Evolutionary conservation across 768 basidiomycete genomes (phyloP).

Genomic region (Pisolithus albus): DNA sequence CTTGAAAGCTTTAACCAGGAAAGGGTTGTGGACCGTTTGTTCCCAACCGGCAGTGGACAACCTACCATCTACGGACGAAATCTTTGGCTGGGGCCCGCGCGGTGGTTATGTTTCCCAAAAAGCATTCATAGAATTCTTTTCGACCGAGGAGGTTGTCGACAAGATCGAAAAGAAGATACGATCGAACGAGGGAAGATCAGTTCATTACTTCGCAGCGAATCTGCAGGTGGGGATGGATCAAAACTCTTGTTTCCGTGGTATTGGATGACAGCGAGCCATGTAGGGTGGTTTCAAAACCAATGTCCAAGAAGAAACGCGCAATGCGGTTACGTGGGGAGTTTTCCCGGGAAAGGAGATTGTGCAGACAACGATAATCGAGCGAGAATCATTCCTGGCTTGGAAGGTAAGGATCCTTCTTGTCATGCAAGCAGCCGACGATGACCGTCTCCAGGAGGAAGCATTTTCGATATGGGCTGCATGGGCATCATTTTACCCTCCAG

Average conservation of each 20-base stretch:
- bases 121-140: conserved; percentile 96
- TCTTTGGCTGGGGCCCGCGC: conserved; percentile 90
- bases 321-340: conserved; percentile 98
- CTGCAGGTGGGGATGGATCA: conserved; percentile 43
- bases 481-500: conserved; percentile 80
- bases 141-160: conserved; percentile 49
- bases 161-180: conserved; percentile 52
- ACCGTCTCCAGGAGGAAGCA: conserved; percentile 71
- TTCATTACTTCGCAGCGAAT: conserved; percentile 86
- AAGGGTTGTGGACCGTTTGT: conserved; percentile 93
- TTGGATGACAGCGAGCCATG: background rate
- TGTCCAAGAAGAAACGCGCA: conserved; percentile 68
- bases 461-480: conserved; percentile 96
- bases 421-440: conserved; percentile 1
- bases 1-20: conserved; percentile 66
- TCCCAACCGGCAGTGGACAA: conserved; percentile 94
- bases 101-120: conserved; percentile 97
- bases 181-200: conserved; percentile 51
- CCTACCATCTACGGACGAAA: conserved; percentile 59
- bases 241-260: background rate
- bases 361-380: conserved; percentile 95
- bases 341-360: conserved; percentile 95
- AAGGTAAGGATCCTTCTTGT: conserved; percentile 52
- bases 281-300: conserved; percentile 80
- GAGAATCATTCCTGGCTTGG: conserved; percentile 92